Evolutionary conservation across 441 rosid genomes (phyloP).

Genomic region (Euphorbia celastroides): DNA sequence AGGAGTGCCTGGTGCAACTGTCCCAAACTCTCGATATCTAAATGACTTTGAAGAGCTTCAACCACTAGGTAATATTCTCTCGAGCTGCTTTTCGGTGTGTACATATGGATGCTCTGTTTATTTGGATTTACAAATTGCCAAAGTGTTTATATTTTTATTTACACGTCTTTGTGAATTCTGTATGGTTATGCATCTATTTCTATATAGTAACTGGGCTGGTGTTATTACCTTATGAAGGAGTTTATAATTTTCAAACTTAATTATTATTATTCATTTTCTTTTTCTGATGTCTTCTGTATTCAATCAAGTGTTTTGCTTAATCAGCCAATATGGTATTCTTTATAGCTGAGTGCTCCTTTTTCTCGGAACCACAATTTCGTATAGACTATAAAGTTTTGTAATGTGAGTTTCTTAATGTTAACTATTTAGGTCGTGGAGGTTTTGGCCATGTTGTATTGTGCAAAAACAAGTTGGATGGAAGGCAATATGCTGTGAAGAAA

Average conservation of each 20-base stretch:
- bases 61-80: conserved; percentile 60
- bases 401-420: conserved; percentile 15
- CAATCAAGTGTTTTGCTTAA: neutral
- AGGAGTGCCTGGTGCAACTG: conserved; percentile 42
- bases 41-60: conserved; percentile 94
- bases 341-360: conserved; percentile 3
- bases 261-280: neutral
- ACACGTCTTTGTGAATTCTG: neutral
- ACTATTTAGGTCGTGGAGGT: conserved; percentile 83
- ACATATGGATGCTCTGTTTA: neutral
- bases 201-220: neutral
- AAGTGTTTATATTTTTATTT: neutral
- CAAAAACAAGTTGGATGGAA: conserved; percentile 96
- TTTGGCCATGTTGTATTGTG: conserved; percentile 93
- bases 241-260: conserved; percentile 4
- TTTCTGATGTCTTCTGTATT: neutral
- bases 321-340: conserved; percentile 1
- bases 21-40: conserved; percentile 83
- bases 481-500: conserved; percentile 97
- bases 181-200: neutral
- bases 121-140: neutral
- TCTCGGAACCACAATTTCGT: neutral
- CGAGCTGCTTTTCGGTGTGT: conserved; percentile 12
- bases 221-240: conserved; percentile 5
- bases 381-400: conserved; percentile 7